These are phyloP conservation scores for Sphagnum fallax DNA, from an alignment of 228 moss, liverwort and hornwort genomes.

Conservation along the genomic window DNA sequence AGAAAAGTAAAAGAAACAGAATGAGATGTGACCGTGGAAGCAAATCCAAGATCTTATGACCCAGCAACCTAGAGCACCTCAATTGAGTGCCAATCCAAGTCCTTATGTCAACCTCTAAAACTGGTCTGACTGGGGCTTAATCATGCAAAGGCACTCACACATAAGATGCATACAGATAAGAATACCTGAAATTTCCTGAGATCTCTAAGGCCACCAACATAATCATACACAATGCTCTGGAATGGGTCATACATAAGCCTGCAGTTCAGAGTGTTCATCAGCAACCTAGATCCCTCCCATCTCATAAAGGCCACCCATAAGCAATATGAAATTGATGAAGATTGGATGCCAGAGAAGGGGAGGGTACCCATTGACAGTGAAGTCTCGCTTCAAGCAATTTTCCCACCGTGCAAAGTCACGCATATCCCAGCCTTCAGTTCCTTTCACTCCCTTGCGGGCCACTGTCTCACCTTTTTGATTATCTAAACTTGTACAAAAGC, in stretches of 20 bases:
- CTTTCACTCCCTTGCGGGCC: slow-evolving; percentile 28
- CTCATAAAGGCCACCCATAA: background rate
- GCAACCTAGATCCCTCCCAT: background rate
- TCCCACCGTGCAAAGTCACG: slow-evolving; percentile 91
- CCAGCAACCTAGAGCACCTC: too few species aligned
- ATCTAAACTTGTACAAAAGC: slow-evolving; percentile 74
- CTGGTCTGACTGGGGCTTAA: too few species aligned
- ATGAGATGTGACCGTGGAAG: too few species aligned
- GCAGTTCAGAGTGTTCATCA: slow-evolving; percentile 18
- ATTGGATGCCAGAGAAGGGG: too few species aligned
- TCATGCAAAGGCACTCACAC: too few species aligned
- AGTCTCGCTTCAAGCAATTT: slow-evolving; percentile 77
- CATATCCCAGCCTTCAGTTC: slow-evolving; percentile 87
- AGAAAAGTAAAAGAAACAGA: too few species aligned
- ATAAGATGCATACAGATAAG: too few species aligned
- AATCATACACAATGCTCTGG: slow-evolving; percentile 72
- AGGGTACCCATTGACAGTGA: slow-evolving; percentile 86
- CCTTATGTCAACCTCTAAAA: too few species aligned
- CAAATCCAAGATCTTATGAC: too few species aligned
- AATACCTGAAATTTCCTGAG: slow-evolving; percentile 79
- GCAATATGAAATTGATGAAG: background rate
- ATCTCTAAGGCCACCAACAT: slow-evolving; percentile 88
- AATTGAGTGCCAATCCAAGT: background rate
- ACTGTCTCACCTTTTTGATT: slow-evolving; percentile 24
- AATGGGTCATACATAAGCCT: slow-evolving; percentile 99